Conservation (phyloP, 2,329 filamentous ascomycete genomes). For the Fusarium vanettenii region DNA sequence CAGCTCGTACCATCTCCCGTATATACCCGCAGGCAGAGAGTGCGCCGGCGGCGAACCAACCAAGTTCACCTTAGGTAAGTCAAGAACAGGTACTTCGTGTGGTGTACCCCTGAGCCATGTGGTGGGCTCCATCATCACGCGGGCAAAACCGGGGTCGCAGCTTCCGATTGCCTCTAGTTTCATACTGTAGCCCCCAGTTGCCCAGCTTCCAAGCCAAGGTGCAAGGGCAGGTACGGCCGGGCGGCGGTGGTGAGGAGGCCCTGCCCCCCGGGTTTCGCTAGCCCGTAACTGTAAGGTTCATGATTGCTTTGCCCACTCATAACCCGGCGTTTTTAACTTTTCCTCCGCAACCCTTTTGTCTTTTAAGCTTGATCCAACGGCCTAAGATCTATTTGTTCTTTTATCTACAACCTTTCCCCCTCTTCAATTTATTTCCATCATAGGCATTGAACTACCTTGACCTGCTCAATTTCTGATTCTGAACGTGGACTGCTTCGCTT, state of each 20-base stretch:
- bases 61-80: background rate
- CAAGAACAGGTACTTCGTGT: background rate
- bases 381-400: background rate
- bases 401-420: background rate
- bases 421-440: background rate
- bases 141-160: constrained; percentile 41
- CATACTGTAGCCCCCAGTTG: constrained; percentile 31
- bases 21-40: background rate
- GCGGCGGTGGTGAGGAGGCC: constrained; percentile 7
- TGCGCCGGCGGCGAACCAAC: constrained; percentile 5
- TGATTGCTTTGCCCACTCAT: background rate
- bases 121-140: constrained; percentile 23
- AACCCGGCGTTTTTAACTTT: constrained; percentile 9
- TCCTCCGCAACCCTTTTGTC: constrained; percentile 30
- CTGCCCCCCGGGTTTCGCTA: constrained; percentile 10
- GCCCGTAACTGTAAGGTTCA: constrained; percentile 2
- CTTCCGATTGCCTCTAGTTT: constrained; percentile 30
- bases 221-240: constrained; percentile 6
- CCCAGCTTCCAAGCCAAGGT: constrained; percentile 21
- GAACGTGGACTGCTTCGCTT: constrained; percentile 2
- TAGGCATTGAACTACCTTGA: background rate
- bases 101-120: constrained; percentile 5
- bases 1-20: constrained; percentile 7
- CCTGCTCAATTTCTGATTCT: background rate
- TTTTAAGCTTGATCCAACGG: constrained; percentile 6